Evolutionary conservation across 2,329 filamentous ascomycete species (phyloP), one percentile per base, ranked within the genome.

Genomic region (Rutstroemia sydowiana): DNA sequence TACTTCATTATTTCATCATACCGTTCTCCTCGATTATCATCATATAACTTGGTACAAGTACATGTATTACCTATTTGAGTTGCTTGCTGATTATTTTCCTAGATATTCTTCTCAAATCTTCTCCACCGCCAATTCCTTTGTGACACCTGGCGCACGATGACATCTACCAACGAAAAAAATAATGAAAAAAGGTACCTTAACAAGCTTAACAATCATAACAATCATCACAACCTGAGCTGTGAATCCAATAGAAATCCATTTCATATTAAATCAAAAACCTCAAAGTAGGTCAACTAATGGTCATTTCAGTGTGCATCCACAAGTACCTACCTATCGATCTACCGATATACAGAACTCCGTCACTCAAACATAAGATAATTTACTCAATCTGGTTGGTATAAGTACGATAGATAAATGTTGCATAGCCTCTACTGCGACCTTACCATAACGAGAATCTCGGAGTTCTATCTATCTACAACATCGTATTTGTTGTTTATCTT

Each of bases 381-480:
- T 11, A 10, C 36, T 39, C n/a, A 26, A 36, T 16, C 28, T 20
- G 8, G 20, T 31, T 11, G 2, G 13, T 21, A 16, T 48, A 20
- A 20, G 39, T 14, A 11, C 28, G 28, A 16, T 34, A 18, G n/a
- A n/a, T n/a, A 10, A 2, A 31, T 45, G 23, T 45, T 50, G 30
- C 40, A 50, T 44, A 39, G 48, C 23, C 48, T 39, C 13, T 13
- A 30, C 13, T 45, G 40, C 23, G 32, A 45, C 48, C 41, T 45
- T 39, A 23, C 31, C 23, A 4, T 8, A 26, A 26, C 4, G 8
- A 26, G 23, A 26, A 26, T 26, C 4, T 4, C 8, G 23, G 23
- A 26, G 23, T 26, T 26, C 23, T 26, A 4, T 26, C 23, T 26
- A 26, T 8, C 23, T 4, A 8, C 8, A n/a, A n/a, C n/a, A n/a